Evolutionary conservation across 495 filamentous ascomycete species (phyloP).

Genomic region (Podospora tetraspora): DNA sequence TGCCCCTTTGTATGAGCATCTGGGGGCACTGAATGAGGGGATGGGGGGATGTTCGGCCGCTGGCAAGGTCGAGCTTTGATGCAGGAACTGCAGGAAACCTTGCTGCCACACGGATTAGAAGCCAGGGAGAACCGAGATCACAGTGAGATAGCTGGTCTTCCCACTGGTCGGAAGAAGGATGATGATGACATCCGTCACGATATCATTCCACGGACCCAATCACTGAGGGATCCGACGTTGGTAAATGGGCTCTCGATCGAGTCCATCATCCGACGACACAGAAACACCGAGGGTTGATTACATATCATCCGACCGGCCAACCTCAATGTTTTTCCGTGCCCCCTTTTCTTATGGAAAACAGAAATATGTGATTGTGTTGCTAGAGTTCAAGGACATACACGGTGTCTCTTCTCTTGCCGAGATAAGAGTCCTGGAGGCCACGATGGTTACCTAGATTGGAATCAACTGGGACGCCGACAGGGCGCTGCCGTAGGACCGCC

Average conservation of each 20-base stretch:
- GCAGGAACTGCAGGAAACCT: background rate
- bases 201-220: background rate
- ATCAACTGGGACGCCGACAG: too few species aligned
- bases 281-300: background rate
- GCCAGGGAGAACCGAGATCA: background rate
- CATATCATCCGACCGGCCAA: too few species aligned
- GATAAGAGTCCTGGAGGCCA: too few species aligned
- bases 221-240: background rate
- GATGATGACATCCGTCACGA: background rate
- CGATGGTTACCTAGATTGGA: too few species aligned
- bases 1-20: slow-evolving; percentile 52
- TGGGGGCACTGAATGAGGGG: slow-evolving; percentile 50
- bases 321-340: too few species aligned
- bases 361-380: too few species aligned
- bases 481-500: too few species aligned
- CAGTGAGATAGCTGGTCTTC: too few species aligned
- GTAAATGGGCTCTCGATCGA: background rate
- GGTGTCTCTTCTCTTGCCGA: too few species aligned
- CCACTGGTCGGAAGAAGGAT: background rate
- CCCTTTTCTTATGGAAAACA: too few species aligned
- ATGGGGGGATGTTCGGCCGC: slow-evolving; percentile 13
- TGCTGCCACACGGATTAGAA: background rate
- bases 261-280: background rate
- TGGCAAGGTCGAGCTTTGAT: slow-evolving; percentile 25
- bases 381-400: too few species aligned